phyloP scores from a whole-genome alignment of 148 eudicot species.

The Rhododendron mucronatum region DNA sequence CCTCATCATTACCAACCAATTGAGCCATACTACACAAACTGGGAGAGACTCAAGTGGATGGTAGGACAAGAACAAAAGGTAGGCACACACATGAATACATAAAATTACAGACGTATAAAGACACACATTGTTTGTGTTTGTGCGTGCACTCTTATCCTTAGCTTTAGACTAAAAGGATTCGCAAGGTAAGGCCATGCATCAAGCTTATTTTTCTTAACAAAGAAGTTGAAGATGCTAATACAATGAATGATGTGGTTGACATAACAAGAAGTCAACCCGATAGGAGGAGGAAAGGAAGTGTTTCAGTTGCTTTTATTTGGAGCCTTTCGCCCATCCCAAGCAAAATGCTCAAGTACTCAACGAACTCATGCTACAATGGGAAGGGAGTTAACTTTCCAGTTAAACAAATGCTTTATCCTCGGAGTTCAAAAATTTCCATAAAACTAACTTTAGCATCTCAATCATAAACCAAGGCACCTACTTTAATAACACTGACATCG shows the following conservation, averaged over 20 bases:
- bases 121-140: too few species aligned
- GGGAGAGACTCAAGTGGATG: slow-evolving; percentile 2
- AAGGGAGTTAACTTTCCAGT: too few species aligned
- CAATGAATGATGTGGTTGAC: background rate
- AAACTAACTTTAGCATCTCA: too few species aligned
- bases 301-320: background rate
- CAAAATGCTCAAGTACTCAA: background rate
- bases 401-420: too few species aligned
- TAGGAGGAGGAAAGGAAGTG: background rate
- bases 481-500: too few species aligned
- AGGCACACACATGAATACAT: too few species aligned
- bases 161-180: background rate
- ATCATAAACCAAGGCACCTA: background rate
- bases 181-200: slow-evolving; percentile 13
- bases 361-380: background rate
- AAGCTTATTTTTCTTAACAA: slow-evolving; percentile 2
- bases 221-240: background rate
- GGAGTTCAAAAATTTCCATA: too few species aligned
- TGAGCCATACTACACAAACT: too few species aligned
- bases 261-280: background rate
- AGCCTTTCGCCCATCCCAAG: background rate
- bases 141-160: background rate
- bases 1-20: too few species aligned
- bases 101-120: too few species aligned
- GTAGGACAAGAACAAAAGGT: background rate